Conservation (phyloP, 164 flowering plant species). For the Liquidambar formosana region DNA sequence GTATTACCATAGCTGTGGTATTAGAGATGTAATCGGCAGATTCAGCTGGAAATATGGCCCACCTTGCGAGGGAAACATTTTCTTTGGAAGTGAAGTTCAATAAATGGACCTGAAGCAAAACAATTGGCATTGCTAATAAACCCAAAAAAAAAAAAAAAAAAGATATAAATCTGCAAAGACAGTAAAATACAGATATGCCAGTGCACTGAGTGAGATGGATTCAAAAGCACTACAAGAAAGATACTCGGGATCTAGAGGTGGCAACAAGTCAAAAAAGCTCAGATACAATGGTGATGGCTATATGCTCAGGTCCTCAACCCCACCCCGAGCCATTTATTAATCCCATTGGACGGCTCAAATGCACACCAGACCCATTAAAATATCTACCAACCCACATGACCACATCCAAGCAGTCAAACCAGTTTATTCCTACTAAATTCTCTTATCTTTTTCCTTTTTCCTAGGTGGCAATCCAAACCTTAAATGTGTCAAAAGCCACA, state of each 20-base stretch:
- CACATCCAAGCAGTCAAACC: too few relatives aligned
- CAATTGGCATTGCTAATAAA: not conserved
- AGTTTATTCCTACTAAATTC: too few relatives aligned
- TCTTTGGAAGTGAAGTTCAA: slow-evolving; percentile 51
- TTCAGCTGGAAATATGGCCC: slow-evolving; percentile 61
- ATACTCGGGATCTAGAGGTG: too few relatives aligned
- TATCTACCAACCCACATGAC: not conserved
- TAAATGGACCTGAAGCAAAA: slow-evolving; percentile 58
- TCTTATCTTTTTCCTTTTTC: too few relatives aligned
- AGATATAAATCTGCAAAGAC: too few relatives aligned
- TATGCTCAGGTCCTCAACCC: not conserved
- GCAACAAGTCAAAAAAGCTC: too few relatives aligned
- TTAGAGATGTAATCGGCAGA: slow-evolving; percentile 51
- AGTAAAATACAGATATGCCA: not conserved
- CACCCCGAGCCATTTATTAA: not conserved
- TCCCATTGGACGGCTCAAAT: not conserved
- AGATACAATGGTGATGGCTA: not conserved
- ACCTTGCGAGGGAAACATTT: slow-evolving; percentile 48
- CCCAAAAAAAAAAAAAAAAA: not conserved
- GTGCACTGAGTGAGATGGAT: not conserved
- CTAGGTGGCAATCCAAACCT: too few relatives aligned
- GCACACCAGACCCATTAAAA: not conserved
- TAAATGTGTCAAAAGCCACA: too few relatives aligned
- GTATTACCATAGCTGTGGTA: slow-evolving; percentile 58
- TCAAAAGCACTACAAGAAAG: too few relatives aligned